Base-by-base conservation (phyloP, 2,329 filamentous ascomycete genomes). In the Apiospora rasikravindrae region DNA sequence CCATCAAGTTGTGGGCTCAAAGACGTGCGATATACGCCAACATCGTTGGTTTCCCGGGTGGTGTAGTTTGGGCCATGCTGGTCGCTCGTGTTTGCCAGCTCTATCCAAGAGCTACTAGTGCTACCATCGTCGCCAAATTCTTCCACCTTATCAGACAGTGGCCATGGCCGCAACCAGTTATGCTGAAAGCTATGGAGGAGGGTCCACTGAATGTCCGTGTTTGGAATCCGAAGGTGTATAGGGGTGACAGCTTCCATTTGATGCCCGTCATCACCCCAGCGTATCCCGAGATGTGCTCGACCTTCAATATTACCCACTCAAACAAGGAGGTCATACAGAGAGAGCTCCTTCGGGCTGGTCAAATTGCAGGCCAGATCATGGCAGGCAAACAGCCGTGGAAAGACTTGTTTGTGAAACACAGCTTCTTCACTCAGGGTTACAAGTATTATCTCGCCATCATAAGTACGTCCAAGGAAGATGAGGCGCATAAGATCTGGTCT, bases 261-360 rank as follows among this genome's bases (percentile, higher is more conserved):
- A 99, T 99, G 96, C 96, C 96, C 40, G 94, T 99, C 82, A 98
- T 99, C 79, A 99, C 96, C 1, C 96, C 96, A 1, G 95, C 96
- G 0, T 98, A 98, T 81, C 96, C 96, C 2, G 97, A 95, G 69
- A 98, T 98, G 95, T 98, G 96, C 81, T 93, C 96, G 1, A 98
- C 96, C 0, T 96, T 97, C 85, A 98, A 98, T 78, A 92, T 99
- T 73, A 95, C 93, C 3, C 87, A 90, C 75, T 98, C 96, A 0
- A 97, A 95, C 1, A 94, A 95, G 85, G 86, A 89, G 8, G 90
- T 98, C 69, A 95, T 99, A 78, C 89, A 94, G 75, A 88, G 91
- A 67, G 96, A 99, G 80, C 89, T 98, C 26, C 88, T 92, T 74
- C 90, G 94, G 49, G 96, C 92, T 6, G 89, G 92, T 69, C 87